Base-by-base conservation (phyloP, 2,329 filamentous ascomycete genomes). In the Plenodomus biglobosus region DNA sequence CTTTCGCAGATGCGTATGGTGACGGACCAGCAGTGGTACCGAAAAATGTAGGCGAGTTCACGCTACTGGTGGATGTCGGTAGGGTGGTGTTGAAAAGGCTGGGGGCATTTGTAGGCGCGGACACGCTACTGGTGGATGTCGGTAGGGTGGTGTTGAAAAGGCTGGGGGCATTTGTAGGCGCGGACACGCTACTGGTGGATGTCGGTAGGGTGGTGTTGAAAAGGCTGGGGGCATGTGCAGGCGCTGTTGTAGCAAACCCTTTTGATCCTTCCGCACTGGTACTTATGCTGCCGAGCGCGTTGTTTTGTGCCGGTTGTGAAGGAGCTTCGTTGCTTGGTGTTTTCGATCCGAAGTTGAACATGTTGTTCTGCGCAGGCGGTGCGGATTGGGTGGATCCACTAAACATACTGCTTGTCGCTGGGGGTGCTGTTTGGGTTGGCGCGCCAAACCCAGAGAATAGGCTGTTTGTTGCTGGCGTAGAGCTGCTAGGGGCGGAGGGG, bases 331-430 rank as follows among this genome's bases (percentile, higher is more conserved):
- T 50, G 38, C 56, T 54, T 34, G 58, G 52, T 16, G 49, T 30
- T 21, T 53, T 53, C 18, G 55, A 43, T 18, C 59, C 61, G 43
- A 57, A 64, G n/a, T 46, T 46, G 38, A 59, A 59, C 13, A 46
- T 20, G 17, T 44, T 55, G 37, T 51, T 45, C n/a, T 52, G 41
- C 15, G 50, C 45, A 8, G 58, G 50, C 8, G 53, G 40, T 18
- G 56, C 42, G 17, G 42, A 52, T 16, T 55, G 58, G 8, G 51
- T 24, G 17, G 52, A 56, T 8, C 47, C 50, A 22, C 42, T 40
- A 34, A 63, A 63, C 11, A 53, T 40, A 32, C 27, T 50, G 27
- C 40, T 50, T 27, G 40, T 42, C 34, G 45, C 39, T 19, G 50
- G 44, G 13, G 46, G 40, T 27, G 41, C 16, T 1, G 49, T 8